phyloP scores from a whole-genome alignment of 805 yeast species.

The Alloascoidea hylecoeti region DNA sequence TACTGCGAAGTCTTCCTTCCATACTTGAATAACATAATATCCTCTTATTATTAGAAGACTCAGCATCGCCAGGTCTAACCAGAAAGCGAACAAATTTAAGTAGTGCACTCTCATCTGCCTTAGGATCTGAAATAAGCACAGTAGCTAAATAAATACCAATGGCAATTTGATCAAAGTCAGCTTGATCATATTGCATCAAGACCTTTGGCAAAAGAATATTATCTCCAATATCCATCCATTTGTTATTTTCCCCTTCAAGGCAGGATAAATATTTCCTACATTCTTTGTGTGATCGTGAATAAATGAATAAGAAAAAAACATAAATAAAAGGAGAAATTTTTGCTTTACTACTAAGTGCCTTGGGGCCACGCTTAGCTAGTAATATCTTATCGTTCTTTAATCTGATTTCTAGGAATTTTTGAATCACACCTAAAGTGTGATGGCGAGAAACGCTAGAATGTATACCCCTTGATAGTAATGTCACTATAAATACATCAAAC shows the following conservation, averaged over 20 bases:
- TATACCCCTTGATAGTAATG: slow-evolving; percentile 11
- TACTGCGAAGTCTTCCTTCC: no score
- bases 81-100: no score
- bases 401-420: background rate
- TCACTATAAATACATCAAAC: slow-evolving; percentile 12
- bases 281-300: background rate
- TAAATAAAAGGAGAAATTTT: background rate
- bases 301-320: background rate
- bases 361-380: background rate
- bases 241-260: background rate
- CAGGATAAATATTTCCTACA: background rate
- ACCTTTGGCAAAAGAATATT: background rate
- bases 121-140: background rate
- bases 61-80: no score
- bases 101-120: background rate
- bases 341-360: background rate
- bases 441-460: slow-evolving; percentile 10
- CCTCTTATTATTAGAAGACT: no score
- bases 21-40: no score
- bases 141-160: background rate
- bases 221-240: background rate
- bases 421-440: slow-evolving; percentile 9
- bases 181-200: background rate
- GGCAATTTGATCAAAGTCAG: background rate
- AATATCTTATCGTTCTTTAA: background rate